Percentiles rank a stretch among this genome's conserved stretches.
phyloP scores from a whole-genome alignment of 23 red algal genomes.

The Gracilariopsis chorda region DNA sequence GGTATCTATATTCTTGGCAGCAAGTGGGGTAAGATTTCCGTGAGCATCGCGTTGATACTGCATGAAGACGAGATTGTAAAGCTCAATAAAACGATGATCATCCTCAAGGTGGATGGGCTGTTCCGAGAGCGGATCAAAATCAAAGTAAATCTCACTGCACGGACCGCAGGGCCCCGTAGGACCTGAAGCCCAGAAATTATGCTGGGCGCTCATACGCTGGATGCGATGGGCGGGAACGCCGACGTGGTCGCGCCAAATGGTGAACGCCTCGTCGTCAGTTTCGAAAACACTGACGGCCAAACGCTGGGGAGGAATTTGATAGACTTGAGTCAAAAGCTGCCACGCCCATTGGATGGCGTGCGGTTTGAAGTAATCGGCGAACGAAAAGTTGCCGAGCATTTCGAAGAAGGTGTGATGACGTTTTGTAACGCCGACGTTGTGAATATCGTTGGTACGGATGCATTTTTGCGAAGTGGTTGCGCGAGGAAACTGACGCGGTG shows the following conservation, averaged over 20 bases:
- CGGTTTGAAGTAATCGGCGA: constrained; percentile 96
- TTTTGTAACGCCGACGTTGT: constrained; percentile 90
- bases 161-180: constrained; percentile 97
- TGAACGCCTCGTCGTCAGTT: constrained; percentile 85
- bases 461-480: constrained; percentile 84
- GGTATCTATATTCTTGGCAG: constrained; percentile 93
- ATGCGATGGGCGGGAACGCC: constrained; percentile 68
- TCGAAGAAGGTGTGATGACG: constrained; percentile 99
- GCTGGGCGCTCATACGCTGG: constrained; percentile 62
- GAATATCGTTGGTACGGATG: constrained; percentile 93
- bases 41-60: constrained; percentile 75
- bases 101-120: constrained; percentile 61
- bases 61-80: constrained; percentile 99
- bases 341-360: constrained; percentile 87
- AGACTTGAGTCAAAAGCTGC: constrained; percentile 87
- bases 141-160: constrained; percentile 98
- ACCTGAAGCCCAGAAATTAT: constrained; percentile 97
- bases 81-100: constrained; percentile 88
- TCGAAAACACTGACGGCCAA: constrained; percentile 84
- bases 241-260: constrained; percentile 87
- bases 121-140: constrained; percentile 64
- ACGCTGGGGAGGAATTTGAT: constrained; percentile 76
- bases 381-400: constrained; percentile 99
- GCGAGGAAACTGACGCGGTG: constrained; percentile 53
- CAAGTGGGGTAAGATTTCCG: constrained; percentile 59